Evolutionary conservation across 257 asterid species (phyloP).

Genomic region (Primulina huaijiensis): DNA sequence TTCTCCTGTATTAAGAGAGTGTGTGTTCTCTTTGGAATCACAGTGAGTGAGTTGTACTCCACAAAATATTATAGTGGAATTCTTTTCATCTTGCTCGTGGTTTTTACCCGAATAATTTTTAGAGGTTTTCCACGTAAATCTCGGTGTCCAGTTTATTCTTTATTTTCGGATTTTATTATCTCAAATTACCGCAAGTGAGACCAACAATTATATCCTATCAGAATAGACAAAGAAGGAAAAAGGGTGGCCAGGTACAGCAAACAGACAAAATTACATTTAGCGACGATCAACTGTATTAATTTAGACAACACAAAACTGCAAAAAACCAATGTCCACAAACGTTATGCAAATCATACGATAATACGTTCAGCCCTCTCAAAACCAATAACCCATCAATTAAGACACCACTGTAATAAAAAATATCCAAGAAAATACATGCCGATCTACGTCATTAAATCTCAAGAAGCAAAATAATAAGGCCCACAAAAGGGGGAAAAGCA

Average conservation of each 20-base stretch:
- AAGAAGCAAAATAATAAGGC: not conserved
- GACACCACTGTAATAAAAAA: slow-evolving; percentile 1
- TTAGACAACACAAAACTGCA: not conserved
- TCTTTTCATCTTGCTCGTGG: too few species aligned
- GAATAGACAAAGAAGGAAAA: not conserved
- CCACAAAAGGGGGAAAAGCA: slow-evolving; percentile 3
- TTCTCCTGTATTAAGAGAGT: too few species aligned
- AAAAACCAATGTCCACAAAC: not conserved
- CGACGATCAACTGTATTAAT: not conserved
- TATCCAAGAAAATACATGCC: slow-evolving; percentile 9
- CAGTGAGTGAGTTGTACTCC: too few species aligned
- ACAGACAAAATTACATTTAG: not conserved
- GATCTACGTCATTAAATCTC: slow-evolving; percentile 26
- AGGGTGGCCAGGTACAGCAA: not conserved
- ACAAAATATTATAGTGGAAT: too few species aligned
- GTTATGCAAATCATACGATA: not conserved
- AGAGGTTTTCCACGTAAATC: too few species aligned
- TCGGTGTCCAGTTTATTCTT: too few species aligned
- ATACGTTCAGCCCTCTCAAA: not conserved
- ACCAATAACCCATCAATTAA: not conserved
- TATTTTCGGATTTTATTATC: too few species aligned
- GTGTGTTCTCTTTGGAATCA: too few species aligned
- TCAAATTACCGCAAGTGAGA: too few species aligned
- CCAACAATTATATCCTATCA: not conserved
- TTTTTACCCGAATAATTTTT: too few species aligned